phyloP scores from a whole-genome alignment of 306 rosid genomes.

The Cajanus cajan region DNA sequence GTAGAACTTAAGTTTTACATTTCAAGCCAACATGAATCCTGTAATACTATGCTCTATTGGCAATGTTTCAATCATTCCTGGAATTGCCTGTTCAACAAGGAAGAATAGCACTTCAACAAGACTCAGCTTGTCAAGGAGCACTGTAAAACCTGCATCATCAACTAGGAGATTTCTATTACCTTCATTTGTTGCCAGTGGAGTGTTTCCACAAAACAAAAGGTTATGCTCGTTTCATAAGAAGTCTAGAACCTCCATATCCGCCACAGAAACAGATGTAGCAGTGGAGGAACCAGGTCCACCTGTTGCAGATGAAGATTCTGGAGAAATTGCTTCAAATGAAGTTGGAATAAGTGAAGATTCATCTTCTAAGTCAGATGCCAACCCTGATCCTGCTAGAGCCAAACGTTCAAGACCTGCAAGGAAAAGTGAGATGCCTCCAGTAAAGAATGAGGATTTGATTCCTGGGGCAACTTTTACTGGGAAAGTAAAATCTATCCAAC shows the following conservation, averaged over 20 bases:
- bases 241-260: constrained; percentile 55
- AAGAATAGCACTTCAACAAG: constrained; percentile 51
- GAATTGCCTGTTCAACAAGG: constrained; percentile 57
- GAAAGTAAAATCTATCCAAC: constrained; percentile 90
- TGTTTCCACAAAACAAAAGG: constrained; percentile 50
- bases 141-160: constrained; percentile 43
- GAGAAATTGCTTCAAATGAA: constrained; percentile 47
- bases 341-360: constrained; percentile 40
- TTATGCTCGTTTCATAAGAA: constrained; percentile 42
- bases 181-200: constrained; percentile 48
- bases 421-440: constrained; percentile 92
- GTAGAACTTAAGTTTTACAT: constrained; percentile 18
- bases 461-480: constrained; percentile 88
- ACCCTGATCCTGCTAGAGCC: constrained; percentile 40
- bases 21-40: constrained; percentile 60
- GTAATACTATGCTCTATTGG: constrained; percentile 64
- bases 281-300: constrained; percentile 66
- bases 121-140: constrained; percentile 56
- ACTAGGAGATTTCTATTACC: constrained; percentile 55
- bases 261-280: constrained; percentile 71
- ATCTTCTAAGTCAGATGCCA: constrained; percentile 44
- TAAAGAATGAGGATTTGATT: constrained; percentile 78
- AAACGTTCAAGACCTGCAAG: constrained; percentile 62
- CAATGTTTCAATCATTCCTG: constrained; percentile 70
- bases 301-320: constrained; percentile 50